Conservation (phyloP, 805 yeast genomes). For the Teunomyces stri region DNA sequence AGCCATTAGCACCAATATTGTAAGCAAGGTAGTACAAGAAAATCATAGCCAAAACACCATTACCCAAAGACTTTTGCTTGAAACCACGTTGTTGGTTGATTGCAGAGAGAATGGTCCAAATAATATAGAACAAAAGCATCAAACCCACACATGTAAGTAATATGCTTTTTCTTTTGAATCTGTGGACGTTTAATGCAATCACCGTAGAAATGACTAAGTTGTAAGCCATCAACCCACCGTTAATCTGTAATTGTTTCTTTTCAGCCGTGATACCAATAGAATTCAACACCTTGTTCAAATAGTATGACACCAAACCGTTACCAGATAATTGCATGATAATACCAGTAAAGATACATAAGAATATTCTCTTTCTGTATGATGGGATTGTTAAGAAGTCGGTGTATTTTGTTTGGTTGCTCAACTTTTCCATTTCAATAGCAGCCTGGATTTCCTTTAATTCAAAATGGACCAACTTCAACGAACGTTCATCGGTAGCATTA, state of each 20-base stretch:
- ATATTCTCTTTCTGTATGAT: no score
- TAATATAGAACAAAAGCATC: slow-evolving; percentile 37
- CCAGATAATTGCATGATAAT: no score
- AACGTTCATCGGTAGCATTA: no score
- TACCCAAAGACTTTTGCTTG: slow-evolving; percentile 37
- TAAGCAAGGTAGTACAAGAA: slow-evolving; percentile 45
- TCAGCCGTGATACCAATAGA: slow-evolving; percentile 54
- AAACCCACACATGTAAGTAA: slow-evolving; percentile 32
- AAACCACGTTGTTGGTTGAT: slow-evolving; percentile 41
- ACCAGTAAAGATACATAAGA: no score
- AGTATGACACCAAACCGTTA: slow-evolving; percentile 52
- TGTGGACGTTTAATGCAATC: slow-evolving; percentile 17
- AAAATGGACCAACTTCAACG: no score
- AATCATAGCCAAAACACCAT: slow-evolving; percentile 51
- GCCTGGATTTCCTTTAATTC: no score
- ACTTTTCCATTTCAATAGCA: no score
- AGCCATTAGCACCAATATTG: slow-evolving; percentile 43
- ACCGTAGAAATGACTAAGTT: slow-evolving; percentile 34
- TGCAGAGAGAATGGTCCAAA: slow-evolving; percentile 48
- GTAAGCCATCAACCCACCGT: slow-evolving; percentile 50
- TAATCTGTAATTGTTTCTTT: slow-evolving; percentile 45
- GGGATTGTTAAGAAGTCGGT: no score
- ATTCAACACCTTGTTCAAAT: slow-evolving; percentile 47
- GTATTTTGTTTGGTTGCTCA: no score
- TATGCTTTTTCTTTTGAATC: slow-evolving; percentile 34